A percentile compares a stretch with the other conserved stretches of the same genome.
These are phyloP conservation scores for fission yeast (Schizosaccharomyces pombe) DNA, from an alignment of 805 yeast species.

Conservation along the genomic window DNA sequence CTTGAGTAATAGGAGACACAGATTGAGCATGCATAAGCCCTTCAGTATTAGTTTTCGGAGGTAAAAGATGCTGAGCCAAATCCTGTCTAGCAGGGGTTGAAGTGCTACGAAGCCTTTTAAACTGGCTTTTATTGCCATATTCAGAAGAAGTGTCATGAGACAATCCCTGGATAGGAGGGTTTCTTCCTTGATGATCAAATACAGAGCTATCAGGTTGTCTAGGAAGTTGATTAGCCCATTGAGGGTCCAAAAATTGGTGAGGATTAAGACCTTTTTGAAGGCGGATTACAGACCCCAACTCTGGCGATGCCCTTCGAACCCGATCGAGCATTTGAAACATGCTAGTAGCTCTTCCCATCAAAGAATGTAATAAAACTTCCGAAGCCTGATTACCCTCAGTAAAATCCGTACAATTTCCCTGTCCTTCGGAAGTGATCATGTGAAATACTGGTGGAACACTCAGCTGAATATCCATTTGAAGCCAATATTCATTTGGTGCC, in stretches of 20 bases:
- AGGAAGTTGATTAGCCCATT: too few relatives aligned
- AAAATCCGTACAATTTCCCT: background rate
- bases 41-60: too few relatives aligned
- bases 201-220: too few relatives aligned
- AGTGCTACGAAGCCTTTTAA: too few relatives aligned
- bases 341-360: background rate
- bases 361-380: background rate
- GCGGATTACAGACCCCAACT: background rate
- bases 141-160: too few relatives aligned
- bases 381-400: conserved; percentile 2
- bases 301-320: background rate
- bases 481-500: background rate
- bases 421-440: background rate
- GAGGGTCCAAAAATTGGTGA: background rate
- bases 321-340: background rate
- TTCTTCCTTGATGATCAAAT: too few relatives aligned
- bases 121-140: too few relatives aligned
- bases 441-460: background rate
- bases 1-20: too few relatives aligned
- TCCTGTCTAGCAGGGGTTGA: too few relatives aligned
- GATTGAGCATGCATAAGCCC: too few relatives aligned
- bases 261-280: background rate
- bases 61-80: too few relatives aligned
- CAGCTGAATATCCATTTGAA: background rate
- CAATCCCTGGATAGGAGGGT: too few relatives aligned